These are phyloP conservation scores for Alternaria sp. DNA, from an alignment of 2,329 filamentous ascomycete genomes.

Conservation along the genomic window DNA sequence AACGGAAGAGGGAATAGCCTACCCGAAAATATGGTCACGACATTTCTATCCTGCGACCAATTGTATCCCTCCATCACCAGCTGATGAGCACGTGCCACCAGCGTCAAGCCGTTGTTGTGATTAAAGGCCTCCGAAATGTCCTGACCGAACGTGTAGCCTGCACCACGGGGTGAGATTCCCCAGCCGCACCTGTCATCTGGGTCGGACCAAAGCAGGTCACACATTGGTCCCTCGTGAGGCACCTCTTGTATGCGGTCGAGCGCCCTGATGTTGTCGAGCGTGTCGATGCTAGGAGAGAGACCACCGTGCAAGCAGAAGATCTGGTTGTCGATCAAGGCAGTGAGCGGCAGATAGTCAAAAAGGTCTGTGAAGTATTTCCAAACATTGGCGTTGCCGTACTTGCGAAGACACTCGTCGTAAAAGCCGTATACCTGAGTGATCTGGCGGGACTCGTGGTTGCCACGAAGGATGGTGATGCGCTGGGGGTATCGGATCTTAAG, in stretches of 20 bases:
- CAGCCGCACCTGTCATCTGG: constrained; percentile 96
- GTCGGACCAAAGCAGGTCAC: constrained; percentile 82
- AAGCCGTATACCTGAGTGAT: constrained; percentile 83
- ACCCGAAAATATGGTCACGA: constrained; percentile 97
- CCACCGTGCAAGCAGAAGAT: constrained; percentile 78
- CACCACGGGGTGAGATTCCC: constrained; percentile 94
- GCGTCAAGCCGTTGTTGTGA: constrained; percentile 95
- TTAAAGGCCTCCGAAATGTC: constrained; percentile 99
- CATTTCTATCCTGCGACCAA: constrained; percentile 98
- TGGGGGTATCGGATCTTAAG: constrained; percentile 98
- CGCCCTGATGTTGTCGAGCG: constrained; percentile 72
- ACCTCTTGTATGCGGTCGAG: constrained; percentile 69
- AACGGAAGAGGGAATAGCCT: not conserved
- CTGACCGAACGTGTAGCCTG: constrained; percentile 94
- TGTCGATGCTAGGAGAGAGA: constrained; percentile 75
- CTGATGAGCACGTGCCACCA: constrained; percentile 96
- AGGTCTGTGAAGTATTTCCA: constrained; percentile 83
- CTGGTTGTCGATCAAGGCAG: constrained; percentile 76
- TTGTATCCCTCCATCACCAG: constrained; percentile 99
- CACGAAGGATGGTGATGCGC: constrained; percentile 97
- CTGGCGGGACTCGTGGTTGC: constrained; percentile 82
- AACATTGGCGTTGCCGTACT: constrained; percentile 79
- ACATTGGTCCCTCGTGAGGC: constrained; percentile 79
- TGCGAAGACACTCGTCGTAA: constrained; percentile 79
- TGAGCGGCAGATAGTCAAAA: constrained; percentile 78